These are phyloP conservation scores for Ammopiptanthus mongolicus DNA, from an alignment of 306 rosid species.

Conservation along the genomic window DNA sequence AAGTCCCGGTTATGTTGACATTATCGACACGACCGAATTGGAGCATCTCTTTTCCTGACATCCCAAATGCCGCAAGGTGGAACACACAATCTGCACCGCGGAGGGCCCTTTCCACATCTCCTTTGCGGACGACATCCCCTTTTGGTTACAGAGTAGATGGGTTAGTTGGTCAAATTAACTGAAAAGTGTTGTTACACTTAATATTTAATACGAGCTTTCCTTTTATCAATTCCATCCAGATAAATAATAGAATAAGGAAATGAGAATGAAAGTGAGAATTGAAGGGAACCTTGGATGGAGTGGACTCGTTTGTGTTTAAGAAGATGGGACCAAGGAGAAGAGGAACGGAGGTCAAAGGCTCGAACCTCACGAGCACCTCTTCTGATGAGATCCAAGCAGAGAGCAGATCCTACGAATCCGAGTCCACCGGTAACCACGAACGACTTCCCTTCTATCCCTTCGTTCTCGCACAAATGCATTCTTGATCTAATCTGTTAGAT, in stretches of 20 bases:
- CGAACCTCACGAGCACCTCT: slow-evolving; percentile 74
- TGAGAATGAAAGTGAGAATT: not conserved
- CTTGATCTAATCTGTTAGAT: not conserved
- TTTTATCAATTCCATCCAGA: too few relatives aligned
- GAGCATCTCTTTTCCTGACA: slow-evolving; percentile 94
- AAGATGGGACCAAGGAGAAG: slow-evolving; percentile 51
- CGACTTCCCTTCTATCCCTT: slow-evolving; percentile 72
- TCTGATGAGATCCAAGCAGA: slow-evolving; percentile 75
- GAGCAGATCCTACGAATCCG: slow-evolving; percentile 82
- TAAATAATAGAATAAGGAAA: not conserved
- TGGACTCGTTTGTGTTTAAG: slow-evolving; percentile 53
- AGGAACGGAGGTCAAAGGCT: slow-evolving; percentile 62
- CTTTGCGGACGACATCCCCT: slow-evolving; percentile 67
- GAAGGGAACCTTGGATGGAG: slow-evolving; percentile 54
- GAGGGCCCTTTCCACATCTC: slow-evolving; percentile 67
- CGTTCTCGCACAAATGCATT: slow-evolving; percentile 84
- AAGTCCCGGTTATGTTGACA: slow-evolving; percentile 83
- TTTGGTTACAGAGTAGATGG: too few relatives aligned
- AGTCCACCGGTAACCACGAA: slow-evolving; percentile 87
- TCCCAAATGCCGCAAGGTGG: slow-evolving; percentile 81
- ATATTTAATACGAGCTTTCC: too few relatives aligned
- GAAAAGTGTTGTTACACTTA: too few relatives aligned
- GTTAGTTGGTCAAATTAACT: not conserved
- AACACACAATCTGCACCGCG: slow-evolving; percentile 76
- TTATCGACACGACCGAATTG: slow-evolving; percentile 72